Evolutionary conservation across 2,329 filamentous ascomycete species (phyloP).

Genomic region (Sporothrix humicola): DNA sequence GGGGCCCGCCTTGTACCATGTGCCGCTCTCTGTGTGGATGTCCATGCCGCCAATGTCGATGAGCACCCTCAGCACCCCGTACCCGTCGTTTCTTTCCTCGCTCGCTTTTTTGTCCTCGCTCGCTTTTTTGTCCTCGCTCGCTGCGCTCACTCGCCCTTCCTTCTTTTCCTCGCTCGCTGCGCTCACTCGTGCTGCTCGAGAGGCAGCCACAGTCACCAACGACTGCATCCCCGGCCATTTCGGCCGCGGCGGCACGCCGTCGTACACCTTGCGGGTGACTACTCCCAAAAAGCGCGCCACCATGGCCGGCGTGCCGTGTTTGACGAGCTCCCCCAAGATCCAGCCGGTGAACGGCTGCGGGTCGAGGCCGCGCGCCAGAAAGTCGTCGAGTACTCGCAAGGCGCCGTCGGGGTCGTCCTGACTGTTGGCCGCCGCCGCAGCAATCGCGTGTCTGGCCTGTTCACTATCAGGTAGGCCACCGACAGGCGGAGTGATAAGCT

Average conservation of each 20-base stretch:
- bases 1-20: slow-evolving; percentile 3
- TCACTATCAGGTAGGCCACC: background rate
- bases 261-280: background rate
- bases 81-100: too few relatives aligned
- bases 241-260: slow-evolving; percentile 1
- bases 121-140: background rate
- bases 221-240: slow-evolving; percentile 20
- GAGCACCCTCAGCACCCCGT: background rate
- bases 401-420: background rate
- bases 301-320: slow-evolving; percentile 23
- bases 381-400: background rate
- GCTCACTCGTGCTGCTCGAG: background rate
- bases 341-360: slow-evolving; percentile 14
- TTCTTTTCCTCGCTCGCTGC: background rate
- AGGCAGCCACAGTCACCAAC: background rate
- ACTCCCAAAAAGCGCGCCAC: background rate
- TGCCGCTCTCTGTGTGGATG: background rate
- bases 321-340: slow-evolving; percentile 18
- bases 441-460: background rate
- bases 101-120: background rate
- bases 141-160: background rate
- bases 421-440: background rate
- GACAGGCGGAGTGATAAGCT: too few relatives aligned
- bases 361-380: background rate
- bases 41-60: slow-evolving; percentile 29